Evolutionary conservation across 768 basidiomycete species (phyloP).

Genomic region (Exidia glandulosa): DNA sequence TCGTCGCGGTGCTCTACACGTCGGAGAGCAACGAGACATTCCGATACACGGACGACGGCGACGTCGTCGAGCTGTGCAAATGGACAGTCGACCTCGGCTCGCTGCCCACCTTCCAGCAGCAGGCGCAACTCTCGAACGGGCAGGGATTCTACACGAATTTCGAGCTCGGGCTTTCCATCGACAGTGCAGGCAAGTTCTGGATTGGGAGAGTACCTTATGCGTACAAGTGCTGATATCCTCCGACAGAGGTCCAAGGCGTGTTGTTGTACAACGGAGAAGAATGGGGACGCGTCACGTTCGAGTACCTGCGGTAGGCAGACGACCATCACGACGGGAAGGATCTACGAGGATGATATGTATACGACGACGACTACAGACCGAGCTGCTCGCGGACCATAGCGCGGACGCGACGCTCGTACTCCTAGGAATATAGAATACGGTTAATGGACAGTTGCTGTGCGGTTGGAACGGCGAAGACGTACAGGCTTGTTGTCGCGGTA

Average conservation of each 20-base stretch:
- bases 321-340: background rate
- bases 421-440: conserved; percentile 25
- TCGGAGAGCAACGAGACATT: conserved; percentile 63
- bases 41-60: conserved; percentile 81
- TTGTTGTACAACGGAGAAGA: conserved; percentile 64
- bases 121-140: conserved; percentile 42
- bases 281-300: conserved; percentile 66
- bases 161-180: conserved; percentile 72
- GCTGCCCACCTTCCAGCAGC: conserved; percentile 67
- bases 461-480: conserved; percentile 5
- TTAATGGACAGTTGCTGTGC: background rate
- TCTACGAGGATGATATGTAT: no score
- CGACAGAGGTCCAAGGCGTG: conserved; percentile 67
- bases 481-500: conserved; percentile 77
- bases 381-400: conserved; percentile 78
- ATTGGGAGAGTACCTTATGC: background rate
- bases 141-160: conserved; percentile 80
- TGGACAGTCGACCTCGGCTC: conserved; percentile 80
- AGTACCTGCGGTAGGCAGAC: conserved; percentile 25
- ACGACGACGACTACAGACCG: conserved; percentile 46
- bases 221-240: background rate
- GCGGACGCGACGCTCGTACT: conserved; percentile 82
- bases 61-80: conserved; percentile 63
- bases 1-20: conserved; percentile 74
- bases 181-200: conserved; percentile 39